These are phyloP conservation scores for Pythium vanterpoolii DNA, from an alignment of 352 stramenopile species.

Conservation along the genomic window DNA sequence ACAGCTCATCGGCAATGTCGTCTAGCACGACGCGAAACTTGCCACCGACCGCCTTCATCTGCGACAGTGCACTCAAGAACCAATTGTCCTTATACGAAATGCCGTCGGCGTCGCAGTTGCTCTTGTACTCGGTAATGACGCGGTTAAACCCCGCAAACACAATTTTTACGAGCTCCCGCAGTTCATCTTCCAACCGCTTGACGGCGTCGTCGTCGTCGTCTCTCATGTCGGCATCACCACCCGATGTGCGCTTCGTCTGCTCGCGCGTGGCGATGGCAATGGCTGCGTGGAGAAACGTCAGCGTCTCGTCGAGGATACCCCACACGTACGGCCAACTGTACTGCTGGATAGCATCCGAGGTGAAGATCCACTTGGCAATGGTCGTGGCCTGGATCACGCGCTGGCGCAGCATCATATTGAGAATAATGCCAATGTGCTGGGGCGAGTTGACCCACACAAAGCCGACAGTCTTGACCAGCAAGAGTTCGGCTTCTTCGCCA, in stretches of 20 bases:
- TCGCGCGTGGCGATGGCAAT: constrained; percentile 32
- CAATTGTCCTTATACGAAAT: constrained; percentile 78
- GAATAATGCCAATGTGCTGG: constrained; percentile 76
- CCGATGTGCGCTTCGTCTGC: constrained; percentile 26
- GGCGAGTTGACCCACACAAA: constrained; percentile 81
- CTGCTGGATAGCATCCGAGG: constrained; percentile 74
- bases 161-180: constrained; percentile 47
- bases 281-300: constrained; percentile 48
- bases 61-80: constrained; percentile 66
- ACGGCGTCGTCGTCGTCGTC: constrained; percentile 31
- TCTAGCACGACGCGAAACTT: constrained; percentile 59
- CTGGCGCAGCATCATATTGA: constrained; percentile 79
- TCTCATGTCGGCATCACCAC: constrained; percentile 48
- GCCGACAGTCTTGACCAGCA: constrained; percentile 64
- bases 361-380: constrained; percentile 81
- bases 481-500: constrained; percentile 44
- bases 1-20: constrained; percentile 45
- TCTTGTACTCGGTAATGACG: constrained; percentile 75
- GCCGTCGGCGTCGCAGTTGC: constrained; percentile 65
- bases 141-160: constrained; percentile 72
- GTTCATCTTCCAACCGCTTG: constrained; percentile 42
- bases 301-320: constrained; percentile 71
- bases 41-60: constrained; percentile 66
- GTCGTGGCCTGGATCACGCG: constrained; percentile 60
- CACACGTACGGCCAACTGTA: constrained; percentile 89